Percentiles rank a stretch among this genome's conserved stretches.
These are phyloP conservation scores for Colletotrichum euphorbiae DNA, from an alignment of 2,329 filamentous ascomycete genomes.

Conservation along the genomic window DNA sequence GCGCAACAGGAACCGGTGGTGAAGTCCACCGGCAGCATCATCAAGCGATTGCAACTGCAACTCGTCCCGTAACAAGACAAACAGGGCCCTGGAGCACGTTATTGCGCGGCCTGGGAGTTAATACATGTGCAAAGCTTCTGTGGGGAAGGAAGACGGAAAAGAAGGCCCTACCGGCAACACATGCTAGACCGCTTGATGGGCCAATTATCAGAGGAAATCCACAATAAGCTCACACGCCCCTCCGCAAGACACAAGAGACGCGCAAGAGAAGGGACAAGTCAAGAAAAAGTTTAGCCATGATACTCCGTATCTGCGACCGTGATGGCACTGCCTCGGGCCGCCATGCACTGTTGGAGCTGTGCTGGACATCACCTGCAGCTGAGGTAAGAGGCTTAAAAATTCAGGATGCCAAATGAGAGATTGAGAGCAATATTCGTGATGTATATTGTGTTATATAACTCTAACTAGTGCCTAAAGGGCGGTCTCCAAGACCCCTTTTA, in stretches of 20 bases:
- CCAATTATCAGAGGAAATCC: conserved; percentile 17
- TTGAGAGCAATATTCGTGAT: too few relatives aligned
- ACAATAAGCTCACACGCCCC: neutral
- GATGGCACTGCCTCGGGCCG: conserved; percentile 10
- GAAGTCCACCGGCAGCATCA: conserved; percentile 7
- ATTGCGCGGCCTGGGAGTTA: neutral
- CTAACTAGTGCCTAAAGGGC: too few relatives aligned
- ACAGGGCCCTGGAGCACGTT: neutral
- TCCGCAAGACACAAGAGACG: neutral
- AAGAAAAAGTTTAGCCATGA: conserved; percentile 10
- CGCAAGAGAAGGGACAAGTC: neutral
- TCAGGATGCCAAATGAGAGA: neutral
- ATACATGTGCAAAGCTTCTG: neutral
- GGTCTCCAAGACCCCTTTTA: too few relatives aligned
- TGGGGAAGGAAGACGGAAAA: conserved; percentile 12
- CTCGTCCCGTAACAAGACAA: conserved; percentile 4
- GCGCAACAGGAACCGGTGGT: conserved; percentile 12
- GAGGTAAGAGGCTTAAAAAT: conserved; percentile 7
- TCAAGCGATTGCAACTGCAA: conserved; percentile 28
- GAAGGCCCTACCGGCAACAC: conserved; percentile 16
- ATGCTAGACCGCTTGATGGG: conserved; percentile 14
- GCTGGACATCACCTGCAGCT: neutral
- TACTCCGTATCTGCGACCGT: conserved; percentile 3
- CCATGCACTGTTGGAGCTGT: neutral
- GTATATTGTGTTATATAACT: too few relatives aligned